phyloP scores from a whole-genome alignment of 2,329 filamentous ascomycete genomes.

The Fusarium buxicola region DNA sequence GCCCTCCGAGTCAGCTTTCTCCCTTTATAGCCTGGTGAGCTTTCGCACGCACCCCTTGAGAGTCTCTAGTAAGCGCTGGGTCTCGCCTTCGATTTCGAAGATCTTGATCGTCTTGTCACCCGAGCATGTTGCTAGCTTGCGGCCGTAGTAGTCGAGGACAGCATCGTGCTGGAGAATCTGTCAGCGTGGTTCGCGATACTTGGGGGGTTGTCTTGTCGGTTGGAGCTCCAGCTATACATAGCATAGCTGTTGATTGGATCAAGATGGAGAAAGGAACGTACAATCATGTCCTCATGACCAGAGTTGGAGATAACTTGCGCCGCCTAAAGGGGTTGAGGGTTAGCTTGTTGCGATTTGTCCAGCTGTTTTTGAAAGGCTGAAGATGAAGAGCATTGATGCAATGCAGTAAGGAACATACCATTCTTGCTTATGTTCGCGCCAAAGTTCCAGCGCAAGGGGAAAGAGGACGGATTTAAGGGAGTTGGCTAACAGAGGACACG shows the following conservation, averaged over 20 bases:
- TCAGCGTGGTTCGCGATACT: slow-evolving; percentile 33
- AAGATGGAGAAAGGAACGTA: slow-evolving; percentile 64
- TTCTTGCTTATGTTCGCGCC: slow-evolving; percentile 38
- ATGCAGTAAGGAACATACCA: slow-evolving; percentile 36
- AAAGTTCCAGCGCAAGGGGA: slow-evolving; percentile 27
- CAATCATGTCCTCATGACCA: slow-evolving; percentile 98
- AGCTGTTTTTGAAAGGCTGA: neutral
- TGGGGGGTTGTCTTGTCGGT: neutral
- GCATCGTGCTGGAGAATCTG: slow-evolving; percentile 81
- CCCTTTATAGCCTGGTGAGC: neutral
- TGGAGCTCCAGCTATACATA: slow-evolving; percentile 10
- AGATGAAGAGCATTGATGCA: neutral
- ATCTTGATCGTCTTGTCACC: slow-evolving; percentile 99
- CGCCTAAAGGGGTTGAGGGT: slow-evolving; percentile 49
- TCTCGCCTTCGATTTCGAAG: slow-evolving; percentile 95
- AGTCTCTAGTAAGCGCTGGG: slow-evolving; percentile 90
- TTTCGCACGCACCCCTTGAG: slow-evolving; percentile 80
- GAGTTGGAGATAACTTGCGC: slow-evolving; percentile 60
- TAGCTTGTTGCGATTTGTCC: slow-evolving; percentile 39
- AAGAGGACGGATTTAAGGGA: slow-evolving; percentile 27
- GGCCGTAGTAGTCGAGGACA: slow-evolving; percentile 97
- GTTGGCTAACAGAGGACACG: slow-evolving; percentile 46
- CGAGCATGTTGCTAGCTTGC: slow-evolving; percentile 94
- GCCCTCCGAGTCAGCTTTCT: slow-evolving; percentile 28
- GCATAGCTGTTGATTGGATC: slow-evolving; percentile 16